Conservation (phyloP, 2,329 filamentous ascomycete species). For the Stemphylium lycopersici region DNA sequence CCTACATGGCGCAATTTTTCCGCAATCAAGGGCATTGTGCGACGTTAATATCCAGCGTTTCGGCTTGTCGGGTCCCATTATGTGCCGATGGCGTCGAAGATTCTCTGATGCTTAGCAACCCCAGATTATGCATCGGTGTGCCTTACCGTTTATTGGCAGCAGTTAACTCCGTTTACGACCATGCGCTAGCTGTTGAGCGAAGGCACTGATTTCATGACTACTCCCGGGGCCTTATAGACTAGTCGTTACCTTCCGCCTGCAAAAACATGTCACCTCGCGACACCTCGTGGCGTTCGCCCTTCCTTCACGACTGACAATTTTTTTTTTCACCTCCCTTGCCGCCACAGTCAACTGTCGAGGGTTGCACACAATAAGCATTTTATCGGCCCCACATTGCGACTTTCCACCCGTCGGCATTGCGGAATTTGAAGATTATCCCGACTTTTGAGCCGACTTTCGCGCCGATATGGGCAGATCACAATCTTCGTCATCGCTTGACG, state of each 20-base stretch:
- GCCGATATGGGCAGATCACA: conserved; percentile 24
- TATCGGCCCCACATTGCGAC: conserved; percentile 3
- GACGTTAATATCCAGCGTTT: conserved; percentile 4
- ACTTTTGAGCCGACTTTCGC: neutral
- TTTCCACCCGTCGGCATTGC: conserved; percentile 1
- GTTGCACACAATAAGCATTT: neutral
- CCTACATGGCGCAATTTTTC: neutral
- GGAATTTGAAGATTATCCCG: neutral
- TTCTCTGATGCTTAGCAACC: conserved; percentile 36
- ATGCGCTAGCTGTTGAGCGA: conserved; percentile 27
- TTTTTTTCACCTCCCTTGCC: neutral
- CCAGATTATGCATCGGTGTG: conserved; percentile 27
- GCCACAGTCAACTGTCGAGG: neutral
- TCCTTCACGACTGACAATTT: conserved; percentile 1
- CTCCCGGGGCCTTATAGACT: conserved; percentile 25
- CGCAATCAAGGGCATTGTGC: neutral
- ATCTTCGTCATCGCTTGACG: conserved; percentile 31
- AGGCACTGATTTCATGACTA: conserved; percentile 33
- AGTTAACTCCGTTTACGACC: conserved; percentile 35
- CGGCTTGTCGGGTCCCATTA: conserved; percentile 26
- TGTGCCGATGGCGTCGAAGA: conserved; percentile 25
- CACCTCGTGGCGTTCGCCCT: conserved; percentile 7
- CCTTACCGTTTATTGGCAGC: conserved; percentile 26
- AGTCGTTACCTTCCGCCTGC: conserved; percentile 15
- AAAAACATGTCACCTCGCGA: conserved; percentile 12